These are phyloP conservation scores for Eleusine indica DNA, from an alignment of 176 grass and related monocot species.

Conservation along the genomic window DNA sequence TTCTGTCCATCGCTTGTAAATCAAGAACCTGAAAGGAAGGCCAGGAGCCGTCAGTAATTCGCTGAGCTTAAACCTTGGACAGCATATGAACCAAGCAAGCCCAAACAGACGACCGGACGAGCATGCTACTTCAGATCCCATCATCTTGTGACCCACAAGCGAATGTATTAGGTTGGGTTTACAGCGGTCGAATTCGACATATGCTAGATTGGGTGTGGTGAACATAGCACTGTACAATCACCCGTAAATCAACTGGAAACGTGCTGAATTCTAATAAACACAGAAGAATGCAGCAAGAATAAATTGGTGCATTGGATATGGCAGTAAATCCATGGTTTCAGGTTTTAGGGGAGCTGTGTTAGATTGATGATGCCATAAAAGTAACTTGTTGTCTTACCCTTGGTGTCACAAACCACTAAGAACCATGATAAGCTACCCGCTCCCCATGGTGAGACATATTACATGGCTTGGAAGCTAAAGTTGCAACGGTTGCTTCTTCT, in stretches of 20 bases:
- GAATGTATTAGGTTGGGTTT: not conserved
- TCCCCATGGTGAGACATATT: not conserved
- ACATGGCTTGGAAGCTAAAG: not conserved
- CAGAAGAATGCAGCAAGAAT: not conserved
- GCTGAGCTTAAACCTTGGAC: not conserved
- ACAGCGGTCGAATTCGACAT: not conserved
- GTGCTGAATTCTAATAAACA: not conserved
- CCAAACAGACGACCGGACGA: not conserved
- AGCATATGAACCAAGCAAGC: not conserved
- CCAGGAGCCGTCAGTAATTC: not conserved
- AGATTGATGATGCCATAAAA: not conserved
- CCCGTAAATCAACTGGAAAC: not conserved
- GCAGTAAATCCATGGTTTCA: not conserved
- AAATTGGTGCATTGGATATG: not conserved
- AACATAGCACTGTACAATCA: not conserved
- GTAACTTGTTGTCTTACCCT: not conserved
- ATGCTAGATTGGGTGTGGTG: not conserved
- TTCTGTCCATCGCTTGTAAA: conserved; percentile 73
- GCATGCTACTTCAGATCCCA: not conserved
- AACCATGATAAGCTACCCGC: not conserved
- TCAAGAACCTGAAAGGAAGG: conserved; percentile 64
- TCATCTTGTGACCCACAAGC: not conserved
- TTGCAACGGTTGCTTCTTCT: not conserved
- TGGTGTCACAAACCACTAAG: not conserved
- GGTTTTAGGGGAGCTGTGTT: not conserved